A percentile compares a stretch with the other conserved stretches of the same genome.
phyloP scores from a whole-genome alignment of 257 asterid species.

The Petrea volubilis region DNA sequence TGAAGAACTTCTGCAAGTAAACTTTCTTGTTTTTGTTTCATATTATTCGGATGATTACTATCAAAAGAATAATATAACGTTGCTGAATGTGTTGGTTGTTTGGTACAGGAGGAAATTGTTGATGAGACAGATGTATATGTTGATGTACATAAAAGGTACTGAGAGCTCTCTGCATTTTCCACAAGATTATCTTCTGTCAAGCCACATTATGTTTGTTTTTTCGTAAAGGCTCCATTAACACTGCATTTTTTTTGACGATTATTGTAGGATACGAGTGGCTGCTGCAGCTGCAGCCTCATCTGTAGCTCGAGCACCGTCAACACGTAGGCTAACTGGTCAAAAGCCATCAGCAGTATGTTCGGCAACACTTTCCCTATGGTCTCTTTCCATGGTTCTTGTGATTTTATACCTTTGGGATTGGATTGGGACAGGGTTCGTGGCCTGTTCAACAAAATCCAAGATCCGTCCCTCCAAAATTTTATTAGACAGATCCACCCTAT shows the following conservation, averaged over 20 bases:
- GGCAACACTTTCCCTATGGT: not conserved
- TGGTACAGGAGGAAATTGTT: slow-evolving; percentile 90
- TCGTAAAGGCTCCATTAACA: not conserved
- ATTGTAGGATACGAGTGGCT: slow-evolving; percentile 84
- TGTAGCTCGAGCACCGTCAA: slow-evolving; percentile 69
- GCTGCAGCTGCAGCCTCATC: slow-evolving; percentile 98
- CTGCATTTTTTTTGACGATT: slow-evolving; percentile 15
- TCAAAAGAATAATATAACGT: not conserved
- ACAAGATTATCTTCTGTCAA: not conserved
- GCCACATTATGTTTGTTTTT: not conserved
- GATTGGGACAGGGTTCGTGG: not conserved
- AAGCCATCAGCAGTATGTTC: slow-evolving; percentile 24
- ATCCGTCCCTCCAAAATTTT: too few relatives aligned
- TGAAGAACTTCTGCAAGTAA: slow-evolving; percentile 97
- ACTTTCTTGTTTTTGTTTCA: slow-evolving; percentile 5
- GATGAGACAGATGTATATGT: slow-evolving; percentile 94
- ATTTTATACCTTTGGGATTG: not conserved
- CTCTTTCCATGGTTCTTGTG: not conserved
- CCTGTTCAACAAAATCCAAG: too few relatives aligned
- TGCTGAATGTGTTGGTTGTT: slow-evolving; percentile 10
- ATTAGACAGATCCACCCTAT: too few relatives aligned
- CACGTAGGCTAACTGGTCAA: slow-evolving; percentile 24
- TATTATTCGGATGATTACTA: not conserved
- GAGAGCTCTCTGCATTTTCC: not conserved
- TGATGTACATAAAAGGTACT: slow-evolving; percentile 93